Evolutionary conservation across 2,329 filamentous ascomycete genomes (phyloP), one percentile per base, ranked within the genome.

Genomic region (Ophiocordyceps polyrhachis-furcata): DNA sequence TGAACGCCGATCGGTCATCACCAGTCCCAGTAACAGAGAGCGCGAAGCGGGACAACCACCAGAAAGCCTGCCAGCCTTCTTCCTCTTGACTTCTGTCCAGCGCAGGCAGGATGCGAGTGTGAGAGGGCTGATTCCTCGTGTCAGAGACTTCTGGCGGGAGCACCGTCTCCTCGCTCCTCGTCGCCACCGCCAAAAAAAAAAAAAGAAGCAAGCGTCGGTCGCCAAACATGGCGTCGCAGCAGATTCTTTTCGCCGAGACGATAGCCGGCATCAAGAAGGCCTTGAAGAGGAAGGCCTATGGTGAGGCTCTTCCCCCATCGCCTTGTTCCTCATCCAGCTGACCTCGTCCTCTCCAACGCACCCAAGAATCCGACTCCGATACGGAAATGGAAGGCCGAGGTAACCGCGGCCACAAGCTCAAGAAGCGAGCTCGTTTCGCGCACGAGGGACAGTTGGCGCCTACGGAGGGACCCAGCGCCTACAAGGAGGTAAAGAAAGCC

Each of bases 331-430:
- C 28, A 45, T 25, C 7, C n/a, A 23, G 47, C 51, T 56, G 49
- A 55, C 55, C 42, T 37, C 45, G 42, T 37, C 49, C 41, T 42
- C 51, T 45, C 41, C 44, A 46, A 11, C 8, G 21, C 37, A 11
- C 15, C 14, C 37, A 62, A 87, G 83, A 85, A 49, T 84, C 79
- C 53, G 83, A 88, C 58, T 84, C 81, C 47, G 84, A 89, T 60
- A 77, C 79, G 48, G 73, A 76, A 45, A 78, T 86, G 53, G 71
- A 79, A 48, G 70, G 73, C 53, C 74, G 73, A 53, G 81, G 77
- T 46, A 87, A 87, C 60, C 79, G 83, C 56, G 82, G 81, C 49
- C 76, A 85, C 61, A 89, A 88, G 59, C 68, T 89, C 41, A 84
- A 87, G 67, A 82, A 77, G 59, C 73, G 76, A 53, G 79, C 83